These are phyloP conservation scores for Ascosphaera apis DNA, from an alignment of 2,329 filamentous ascomycete genomes.

Conservation along the genomic window DNA sequence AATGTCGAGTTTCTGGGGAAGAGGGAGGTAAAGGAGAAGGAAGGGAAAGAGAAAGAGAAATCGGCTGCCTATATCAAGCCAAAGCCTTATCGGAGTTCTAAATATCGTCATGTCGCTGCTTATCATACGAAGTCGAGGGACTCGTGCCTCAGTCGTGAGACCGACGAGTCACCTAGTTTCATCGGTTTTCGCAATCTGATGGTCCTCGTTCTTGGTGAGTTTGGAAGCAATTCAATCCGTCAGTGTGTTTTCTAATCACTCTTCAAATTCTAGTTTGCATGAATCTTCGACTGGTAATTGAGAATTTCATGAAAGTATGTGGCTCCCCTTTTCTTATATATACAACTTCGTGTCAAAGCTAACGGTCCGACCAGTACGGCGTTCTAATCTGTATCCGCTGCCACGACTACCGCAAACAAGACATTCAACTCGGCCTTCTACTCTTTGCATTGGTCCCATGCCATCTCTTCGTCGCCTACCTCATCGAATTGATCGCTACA, in stretches of 20 bases:
- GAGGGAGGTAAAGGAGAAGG: background rate
- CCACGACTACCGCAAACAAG: conserved; percentile 63
- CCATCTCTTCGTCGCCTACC: conserved; percentile 72
- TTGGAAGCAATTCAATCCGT: conserved; percentile 1
- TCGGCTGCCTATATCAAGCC: conserved; percentile 2
- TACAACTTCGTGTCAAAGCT: background rate
- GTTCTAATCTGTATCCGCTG: conserved; percentile 80
- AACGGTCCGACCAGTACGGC: conserved; percentile 44
- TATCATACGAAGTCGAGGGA: conserved; percentile 50
- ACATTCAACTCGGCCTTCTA: conserved; percentile 49
- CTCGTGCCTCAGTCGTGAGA: conserved; percentile 72
- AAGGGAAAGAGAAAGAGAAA: conserved; percentile 1
- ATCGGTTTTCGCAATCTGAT: conserved; percentile 88
- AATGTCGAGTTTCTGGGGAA: too few relatives aligned
- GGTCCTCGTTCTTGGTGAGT: conserved; percentile 67
- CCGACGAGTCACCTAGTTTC: conserved; percentile 53
- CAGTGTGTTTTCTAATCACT: background rate
- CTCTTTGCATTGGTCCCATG: conserved; percentile 76
- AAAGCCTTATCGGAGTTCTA: conserved; percentile 25
- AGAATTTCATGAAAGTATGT: conserved; percentile 77
- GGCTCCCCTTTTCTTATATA: background rate
- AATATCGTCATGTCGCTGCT: conserved; percentile 81
- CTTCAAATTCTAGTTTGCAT: conserved; percentile 43
- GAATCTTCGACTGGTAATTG: conserved; percentile 82
- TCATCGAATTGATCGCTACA: conserved; percentile 69